These are phyloP conservation scores for Aspergillus ochraceoroseus DNA, from an alignment of 2,329 filamentous ascomycete genomes.

Conservation along the genomic window DNA sequence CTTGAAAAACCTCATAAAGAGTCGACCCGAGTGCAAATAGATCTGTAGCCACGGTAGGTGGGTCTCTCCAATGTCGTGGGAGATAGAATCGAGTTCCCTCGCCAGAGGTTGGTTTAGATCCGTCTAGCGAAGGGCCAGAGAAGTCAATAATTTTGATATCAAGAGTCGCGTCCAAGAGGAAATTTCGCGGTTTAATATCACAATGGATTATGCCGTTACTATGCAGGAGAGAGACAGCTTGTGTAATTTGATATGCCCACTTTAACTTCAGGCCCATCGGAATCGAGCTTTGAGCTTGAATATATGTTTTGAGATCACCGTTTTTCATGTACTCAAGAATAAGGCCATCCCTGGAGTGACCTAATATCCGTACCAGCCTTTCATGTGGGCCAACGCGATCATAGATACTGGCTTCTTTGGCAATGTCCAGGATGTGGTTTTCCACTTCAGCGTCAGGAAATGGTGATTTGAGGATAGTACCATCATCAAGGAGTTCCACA, in stretches of 20 bases:
- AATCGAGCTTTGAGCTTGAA: constrained; percentile 15
- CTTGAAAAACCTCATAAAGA: constrained; percentile 21
- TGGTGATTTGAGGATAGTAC: constrained; percentile 18
- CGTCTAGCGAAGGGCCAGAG: constrained; percentile 17
- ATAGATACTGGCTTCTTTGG: constrained; percentile 18
- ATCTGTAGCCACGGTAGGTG: constrained; percentile 19
- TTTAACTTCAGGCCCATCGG: constrained; percentile 17
- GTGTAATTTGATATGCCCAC: constrained; percentile 34
- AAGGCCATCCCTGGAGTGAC: constrained; percentile 16
- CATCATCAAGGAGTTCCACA: constrained; percentile 19
- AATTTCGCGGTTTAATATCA: constrained; percentile 41
- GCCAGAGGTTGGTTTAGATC: constrained; percentile 12
- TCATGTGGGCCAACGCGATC: constrained; percentile 13
- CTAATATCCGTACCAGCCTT: constrained; percentile 13
- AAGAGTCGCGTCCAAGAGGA: constrained; percentile 35
- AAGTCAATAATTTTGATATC: constrained; percentile 34
- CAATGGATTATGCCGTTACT: constrained; percentile 38
- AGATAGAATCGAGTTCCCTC: constrained; percentile 20
- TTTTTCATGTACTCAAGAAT: constrained; percentile 19
- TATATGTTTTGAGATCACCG: constrained; percentile 16
- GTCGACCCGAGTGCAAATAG: constrained; percentile 22
- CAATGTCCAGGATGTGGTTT: constrained; percentile 17
- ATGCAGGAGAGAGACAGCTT: constrained; percentile 37
- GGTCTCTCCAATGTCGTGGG: constrained; percentile 21
- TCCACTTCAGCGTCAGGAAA: constrained; percentile 13